Conservation (phyloP, 352 stramenopile species). For the Phytopythium aichiense region DNA sequence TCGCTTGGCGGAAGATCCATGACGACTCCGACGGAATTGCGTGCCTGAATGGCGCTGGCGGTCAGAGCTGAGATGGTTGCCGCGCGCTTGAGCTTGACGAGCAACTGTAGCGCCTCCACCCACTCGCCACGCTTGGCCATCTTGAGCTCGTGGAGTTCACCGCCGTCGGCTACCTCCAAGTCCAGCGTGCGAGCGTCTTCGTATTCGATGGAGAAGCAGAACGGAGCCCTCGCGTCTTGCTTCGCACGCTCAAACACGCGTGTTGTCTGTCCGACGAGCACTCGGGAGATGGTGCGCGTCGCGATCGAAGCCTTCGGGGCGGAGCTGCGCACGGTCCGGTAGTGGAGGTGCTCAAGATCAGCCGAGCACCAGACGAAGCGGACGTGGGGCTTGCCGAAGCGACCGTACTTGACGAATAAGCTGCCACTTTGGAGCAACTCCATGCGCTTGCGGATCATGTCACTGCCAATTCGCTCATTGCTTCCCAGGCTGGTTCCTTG, state of each 20-base stretch:
- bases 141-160: constrained; percentile 36
- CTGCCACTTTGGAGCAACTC: constrained; percentile 66
- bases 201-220: constrained; percentile 77
- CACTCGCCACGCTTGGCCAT: constrained; percentile 56
- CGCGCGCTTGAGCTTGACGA: constrained; percentile 59
- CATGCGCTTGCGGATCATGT: constrained; percentile 63
- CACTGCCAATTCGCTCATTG: constrained; percentile 21
- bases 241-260: constrained; percentile 65
- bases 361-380: constrained; percentile 78
- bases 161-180: constrained; percentile 40
- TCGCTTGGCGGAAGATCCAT: not conserved
- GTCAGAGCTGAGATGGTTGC: constrained; percentile 6
- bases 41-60: not conserved
- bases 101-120: constrained; percentile 66
- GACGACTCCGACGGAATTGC: not conserved
- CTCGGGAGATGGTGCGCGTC: constrained; percentile 35
- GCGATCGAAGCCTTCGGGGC: constrained; percentile 55
- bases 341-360: constrained; percentile 74
- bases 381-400: constrained; percentile 68
- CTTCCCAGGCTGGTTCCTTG: constrained; percentile 12
- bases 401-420: constrained; percentile 78
- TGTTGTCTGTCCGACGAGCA: constrained; percentile 48
- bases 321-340: constrained; percentile 47
- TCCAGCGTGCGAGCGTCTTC: constrained; percentile 72
- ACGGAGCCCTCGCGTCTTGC: constrained; percentile 38